Conservation (phyloP, 176 grass and related monocot species). For the Aegilops tauschii region DNA sequence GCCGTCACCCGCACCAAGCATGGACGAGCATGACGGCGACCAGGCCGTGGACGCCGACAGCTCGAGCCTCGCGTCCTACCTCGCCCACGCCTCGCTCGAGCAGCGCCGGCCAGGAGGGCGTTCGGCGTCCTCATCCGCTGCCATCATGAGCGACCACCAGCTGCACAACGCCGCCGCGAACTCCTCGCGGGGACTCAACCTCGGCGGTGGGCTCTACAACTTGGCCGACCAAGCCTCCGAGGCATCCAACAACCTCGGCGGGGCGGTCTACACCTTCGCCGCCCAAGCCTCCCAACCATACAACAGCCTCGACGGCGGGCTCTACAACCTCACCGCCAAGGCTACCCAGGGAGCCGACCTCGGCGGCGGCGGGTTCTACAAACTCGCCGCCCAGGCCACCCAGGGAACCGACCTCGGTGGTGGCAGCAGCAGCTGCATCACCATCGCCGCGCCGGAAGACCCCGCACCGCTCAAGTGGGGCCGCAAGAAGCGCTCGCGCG, state of each 20-base stretch:
- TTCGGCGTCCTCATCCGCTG: not conserved
- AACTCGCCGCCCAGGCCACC: not conserved
- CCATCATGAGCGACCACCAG: not conserved
- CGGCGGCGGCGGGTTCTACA: no score
- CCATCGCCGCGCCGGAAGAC: not conserved
- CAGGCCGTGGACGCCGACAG: constrained; percentile 20
- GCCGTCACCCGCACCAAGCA: no score
- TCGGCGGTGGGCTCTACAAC: not conserved
- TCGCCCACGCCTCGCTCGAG: constrained; percentile 24
- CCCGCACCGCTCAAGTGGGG: constrained; percentile 68
- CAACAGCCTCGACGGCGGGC: no score
- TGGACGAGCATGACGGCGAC: constrained; percentile 26
- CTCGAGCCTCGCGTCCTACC: constrained; percentile 19
- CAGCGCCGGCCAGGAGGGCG: constrained; percentile 30
- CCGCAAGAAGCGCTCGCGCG: constrained; percentile 65
- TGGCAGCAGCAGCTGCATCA: not conserved
- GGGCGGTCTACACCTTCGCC: not conserved
- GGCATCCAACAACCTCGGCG: no score
- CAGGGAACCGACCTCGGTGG: no score
- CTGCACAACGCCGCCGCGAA: not conserved
- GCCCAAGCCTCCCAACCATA: not conserved
- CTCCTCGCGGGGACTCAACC: no score
- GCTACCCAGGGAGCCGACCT: not conserved
- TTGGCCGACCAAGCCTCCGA: not conserved
- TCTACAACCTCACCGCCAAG: not conserved